Evolutionary conservation across 352 stramenopile genomes (phyloP), one percentile per base, ranked within the genome.

Genomic region (Thalassiosira hispida): DNA sequence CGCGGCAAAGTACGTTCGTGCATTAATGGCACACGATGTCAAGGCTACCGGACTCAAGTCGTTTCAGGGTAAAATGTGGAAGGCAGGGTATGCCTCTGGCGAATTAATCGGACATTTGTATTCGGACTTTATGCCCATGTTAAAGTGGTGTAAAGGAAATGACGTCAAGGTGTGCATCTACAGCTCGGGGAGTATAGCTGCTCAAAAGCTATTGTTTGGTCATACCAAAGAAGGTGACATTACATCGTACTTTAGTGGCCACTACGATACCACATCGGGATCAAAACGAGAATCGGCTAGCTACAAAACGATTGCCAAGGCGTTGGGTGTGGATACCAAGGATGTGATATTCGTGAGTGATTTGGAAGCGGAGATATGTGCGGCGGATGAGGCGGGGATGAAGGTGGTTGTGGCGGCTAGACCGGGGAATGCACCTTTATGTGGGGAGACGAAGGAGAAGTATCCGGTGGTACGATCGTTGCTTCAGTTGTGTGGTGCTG

Each of bases 61-160:
- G 33, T 82, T 98, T 16, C 95, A 98, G 75, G 95, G 95, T 12
- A 90, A 97, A 81, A 96, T 98, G 73, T 98, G 95, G 94, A 91
- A 96, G 59, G 76, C 89, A 33, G 95, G 95, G 9, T 98, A 98
- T 70, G 80, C 78, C 51, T 97, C 75, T 95, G 96, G 96, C 71
- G 94, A 78, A 74, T 80, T 98, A 0, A 92, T 96, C 66, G 91
- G 94, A 51, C 89, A 96, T 65, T 89, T 98, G 25, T 98, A 97
- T 79, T 88, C 90, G 35, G 96, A 98, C 79, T 94, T 98, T 31
- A 87, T 93, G 11, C 83, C 79, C 7, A 95, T 96, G 56, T 74
- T 98, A 18, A 52, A 92, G 20, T 95, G 95, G 64, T 95, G 97
- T 81, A 78, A 90, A 20, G 29, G 25, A 25, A 27, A 42, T 23